phyloP scores from a whole-genome alignment of 2,329 filamentous ascomycete species.

The Cylindrodendrum hubeiense region DNA sequence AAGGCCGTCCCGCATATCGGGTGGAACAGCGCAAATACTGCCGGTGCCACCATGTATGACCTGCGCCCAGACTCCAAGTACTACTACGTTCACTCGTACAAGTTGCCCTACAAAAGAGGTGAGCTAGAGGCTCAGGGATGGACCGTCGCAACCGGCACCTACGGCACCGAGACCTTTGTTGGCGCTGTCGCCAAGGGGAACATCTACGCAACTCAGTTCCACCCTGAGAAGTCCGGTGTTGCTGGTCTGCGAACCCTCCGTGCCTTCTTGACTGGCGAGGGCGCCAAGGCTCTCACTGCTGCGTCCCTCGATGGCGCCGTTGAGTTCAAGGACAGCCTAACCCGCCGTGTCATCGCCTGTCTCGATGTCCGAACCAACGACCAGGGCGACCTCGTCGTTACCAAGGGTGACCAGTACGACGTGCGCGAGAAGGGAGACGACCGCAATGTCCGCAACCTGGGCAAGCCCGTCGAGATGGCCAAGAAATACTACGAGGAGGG shows the following conservation, averaged over 20 bases:
- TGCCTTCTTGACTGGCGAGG: constrained; percentile 84
- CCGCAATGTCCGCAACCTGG: constrained; percentile 85
- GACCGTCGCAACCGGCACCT: constrained; percentile 90
- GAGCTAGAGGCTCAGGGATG: constrained; percentile 86
- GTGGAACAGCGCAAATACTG: constrained; percentile 90
- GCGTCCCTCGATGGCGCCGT: constrained; percentile 8
- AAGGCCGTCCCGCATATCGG: constrained; percentile 99
- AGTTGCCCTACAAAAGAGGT: constrained; percentile 79
- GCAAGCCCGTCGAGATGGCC: constrained; percentile 97
- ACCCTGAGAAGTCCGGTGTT: constrained; percentile 95
- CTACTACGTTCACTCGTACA: constrained; percentile 98
- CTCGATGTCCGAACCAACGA: constrained; percentile 97
- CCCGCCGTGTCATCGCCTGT: constrained; percentile 94
- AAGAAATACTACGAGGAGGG: constrained; percentile 95
- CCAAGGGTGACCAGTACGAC: constrained; percentile 98
- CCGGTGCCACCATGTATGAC: constrained; percentile 75
- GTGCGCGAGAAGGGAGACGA: constrained; percentile 86
- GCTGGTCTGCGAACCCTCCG: constrained; percentile 87
- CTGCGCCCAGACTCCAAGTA: constrained; percentile 88
- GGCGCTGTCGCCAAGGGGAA: constrained; percentile 90
- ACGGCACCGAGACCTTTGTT: constrained; percentile 90
- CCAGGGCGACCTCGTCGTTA: constrained; percentile 93
- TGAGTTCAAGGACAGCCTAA: constrained; percentile 74
- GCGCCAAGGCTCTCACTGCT: constrained; percentile 53
- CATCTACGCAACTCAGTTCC: constrained; percentile 93